Base-by-base conservation (phyloP, 2,329 filamentous ascomycete genomes). In the Elsinoe australis region DNA sequence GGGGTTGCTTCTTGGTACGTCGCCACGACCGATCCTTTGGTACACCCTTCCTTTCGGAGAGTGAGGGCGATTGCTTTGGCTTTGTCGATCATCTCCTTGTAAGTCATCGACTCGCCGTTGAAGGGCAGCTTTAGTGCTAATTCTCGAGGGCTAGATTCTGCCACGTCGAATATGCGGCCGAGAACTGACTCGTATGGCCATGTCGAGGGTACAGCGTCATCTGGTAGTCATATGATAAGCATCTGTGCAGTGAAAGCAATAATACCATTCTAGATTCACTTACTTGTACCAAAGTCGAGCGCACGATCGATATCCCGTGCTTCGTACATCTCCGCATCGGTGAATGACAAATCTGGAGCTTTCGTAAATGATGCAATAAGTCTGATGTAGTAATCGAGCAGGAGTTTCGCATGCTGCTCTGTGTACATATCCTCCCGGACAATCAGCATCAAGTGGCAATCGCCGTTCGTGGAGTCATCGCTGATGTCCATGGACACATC, bases 1-100 rank as follows among this genome's bases (percentile, higher is more conserved):
- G 56, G 29, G 0, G 58, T 52, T 0, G 72, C 33, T 35, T 35
- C 33, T 35, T 35, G 33, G 17, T 14, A 35, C 12, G 33, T 35
- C 9, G 33, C 33, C 33, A 35, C 33, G 33, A 35, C 33, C 8
- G 33, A 35, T 14, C 17, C 17, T 9, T 4, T 14, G 33, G n/a
- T 15, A 18, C 12, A 14, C 9, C 33, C 33, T 17, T 35, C 4
- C 4, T 14, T 15, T 18, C 17, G 33, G 18, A 35, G 33, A 15
- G n/a, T 9, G 12, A 8, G 9, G n/a, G 33, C 33, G 33, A 35
- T 35, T 2, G 4, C 33, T 17, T 14, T 39, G 21, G 47, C 35
- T 10, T 29, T 45, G 3, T 14, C 18, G 5, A 39, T 39, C 24
- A 56, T 36, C 17, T 54, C 49, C 8, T 14, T 22, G 22, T 54